phyloP scores from a whole-genome alignment of 2,329 filamentous ascomycete genomes.

The Colletotrichum paranaense region DNA sequence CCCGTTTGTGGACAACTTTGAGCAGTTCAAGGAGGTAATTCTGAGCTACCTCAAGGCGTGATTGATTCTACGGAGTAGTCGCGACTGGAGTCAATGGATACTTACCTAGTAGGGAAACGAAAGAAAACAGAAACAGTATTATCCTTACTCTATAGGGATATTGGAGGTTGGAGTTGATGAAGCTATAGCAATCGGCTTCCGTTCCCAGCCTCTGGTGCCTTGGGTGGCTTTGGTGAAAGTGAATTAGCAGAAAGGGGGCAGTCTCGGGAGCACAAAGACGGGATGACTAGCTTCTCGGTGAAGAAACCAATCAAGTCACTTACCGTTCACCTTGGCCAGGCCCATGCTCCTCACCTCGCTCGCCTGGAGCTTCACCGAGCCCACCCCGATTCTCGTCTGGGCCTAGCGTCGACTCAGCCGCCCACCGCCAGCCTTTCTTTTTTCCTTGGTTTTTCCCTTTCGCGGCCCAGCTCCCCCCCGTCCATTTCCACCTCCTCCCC shows the following conservation, averaged over 20 bases:
- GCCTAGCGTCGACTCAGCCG: background rate
- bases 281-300: background rate
- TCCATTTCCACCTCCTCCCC: background rate
- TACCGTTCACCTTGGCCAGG: accelerated
- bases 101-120: background rate
- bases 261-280: background rate
- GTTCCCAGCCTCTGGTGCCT: constrained; percentile 23
- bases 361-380: background rate
- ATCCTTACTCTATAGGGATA: background rate
- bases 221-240: background rate
- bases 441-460: constrained; percentile 18
- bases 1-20: constrained; percentile 50
- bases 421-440: constrained; percentile 26
- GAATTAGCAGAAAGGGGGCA: background rate
- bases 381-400: background rate
- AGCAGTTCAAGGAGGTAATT: constrained; percentile 44
- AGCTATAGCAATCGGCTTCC: constrained; percentile 12
- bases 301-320: background rate
- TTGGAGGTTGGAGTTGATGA: constrained; percentile 12
- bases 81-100: background rate
- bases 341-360: background rate
- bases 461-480: background rate
- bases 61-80: background rate
- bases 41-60: constrained; percentile 39
- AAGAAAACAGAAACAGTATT: background rate